Evolutionary conservation across 2,329 filamentous ascomycete genomes (phyloP), one percentile per base, ranked within the genome.

Genomic region (Sporothrix brunneoviolacea): DNA sequence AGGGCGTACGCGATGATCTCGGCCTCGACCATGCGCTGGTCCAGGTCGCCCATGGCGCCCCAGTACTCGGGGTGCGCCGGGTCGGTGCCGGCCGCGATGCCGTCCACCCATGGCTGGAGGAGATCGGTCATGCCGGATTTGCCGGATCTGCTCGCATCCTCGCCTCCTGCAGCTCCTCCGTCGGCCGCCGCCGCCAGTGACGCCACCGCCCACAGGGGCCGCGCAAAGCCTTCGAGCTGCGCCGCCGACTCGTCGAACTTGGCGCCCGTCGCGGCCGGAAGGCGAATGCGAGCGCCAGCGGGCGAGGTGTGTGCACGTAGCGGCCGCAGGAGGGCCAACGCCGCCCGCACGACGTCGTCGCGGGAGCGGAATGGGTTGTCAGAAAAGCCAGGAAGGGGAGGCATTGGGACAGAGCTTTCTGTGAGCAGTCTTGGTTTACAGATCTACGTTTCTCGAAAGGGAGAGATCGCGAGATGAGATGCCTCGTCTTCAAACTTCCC

Each of bases 21-120:
- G 36, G 73, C 69, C 55, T 79, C 75, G 0, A 78, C 75, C 75
- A 78, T 79, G 2, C 73, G 60, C 55, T 79, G 75, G 43, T 78
- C 74, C 18, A 65, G 64, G 4, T 73, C 58, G 0, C 64, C 61
- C 2, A 77, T 66, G 1, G 64, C 59, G 0, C 73, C 74, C 75
- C 75, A 78, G 54, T 74, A 78, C 21, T 70, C 68, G 0, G 54
- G 35, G 16, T 64, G 58, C 0, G 52, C 35, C 0, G 67, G 67
- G 18, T 71, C 62, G 0, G 63, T 64, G 4, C 68, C 68, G 3
- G 57, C 52, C 1, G 53, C 49, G n/a, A 68, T 40, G 18, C 68
- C 59, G 12, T 56, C 22, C 22, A 65, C 40, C 68, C 68, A 70
- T 48, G 59, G 58, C 15, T 51, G 4, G 12, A 59, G 28, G 0